A percentile compares a stretch with the other conserved stretches of the same genome.
Conservation (phyloP, 345 rosid genomes). For the Eucalyptus polyanthemos region DNA sequence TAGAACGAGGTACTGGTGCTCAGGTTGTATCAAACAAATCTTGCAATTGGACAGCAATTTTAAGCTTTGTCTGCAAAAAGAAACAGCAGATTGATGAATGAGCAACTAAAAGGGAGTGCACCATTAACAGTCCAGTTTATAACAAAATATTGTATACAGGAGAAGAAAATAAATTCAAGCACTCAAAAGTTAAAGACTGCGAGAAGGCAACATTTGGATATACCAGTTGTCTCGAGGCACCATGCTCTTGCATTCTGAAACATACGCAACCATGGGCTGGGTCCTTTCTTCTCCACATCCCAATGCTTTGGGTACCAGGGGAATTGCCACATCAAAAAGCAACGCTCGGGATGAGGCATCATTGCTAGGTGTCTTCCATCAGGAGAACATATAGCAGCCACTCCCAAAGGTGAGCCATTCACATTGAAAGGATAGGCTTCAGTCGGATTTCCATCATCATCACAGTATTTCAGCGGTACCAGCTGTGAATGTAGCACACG, state of each 20-base stretch:
- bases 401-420: constrained; percentile 94
- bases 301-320: constrained; percentile 91
- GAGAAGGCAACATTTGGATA: not conserved
- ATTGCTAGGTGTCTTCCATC: constrained; percentile 93
- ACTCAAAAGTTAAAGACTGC: not conserved
- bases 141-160: not conserved
- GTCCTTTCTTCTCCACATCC: constrained; percentile 76
- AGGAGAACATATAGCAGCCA: constrained; percentile 89
- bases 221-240: constrained; percentile 21
- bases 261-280: constrained; percentile 94
- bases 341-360: constrained; percentile 99
- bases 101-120: not conserved
- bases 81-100: not conserved
- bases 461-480: constrained; percentile 81
- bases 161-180: not conserved
- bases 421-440: constrained; percentile 83
- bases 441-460: constrained; percentile 71
- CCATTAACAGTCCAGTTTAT: not conserved
- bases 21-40: not conserved
- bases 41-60: not conserved
- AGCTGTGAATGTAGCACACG: constrained; percentile 51
- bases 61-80: not conserved
- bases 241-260: constrained; percentile 96
- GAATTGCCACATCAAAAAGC: constrained; percentile 98
- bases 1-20: not conserved